These are phyloP conservation scores for Flaveria linearis DNA, from an alignment of 129 eudicot species.

Conservation along the genomic window DNA sequence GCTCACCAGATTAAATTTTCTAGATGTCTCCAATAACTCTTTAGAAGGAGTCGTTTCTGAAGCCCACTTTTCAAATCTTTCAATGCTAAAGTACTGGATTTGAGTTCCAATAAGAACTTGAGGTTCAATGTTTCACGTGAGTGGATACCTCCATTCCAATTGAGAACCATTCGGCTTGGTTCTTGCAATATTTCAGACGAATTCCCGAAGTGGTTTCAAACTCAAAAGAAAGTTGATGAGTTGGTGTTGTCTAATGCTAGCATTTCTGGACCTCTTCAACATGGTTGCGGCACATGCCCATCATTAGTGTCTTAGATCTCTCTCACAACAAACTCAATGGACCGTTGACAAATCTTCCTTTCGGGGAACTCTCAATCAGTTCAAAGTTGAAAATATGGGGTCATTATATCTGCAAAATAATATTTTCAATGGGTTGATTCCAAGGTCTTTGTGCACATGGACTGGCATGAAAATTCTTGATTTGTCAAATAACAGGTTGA, in stretches of 20 bases:
- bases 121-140: background rate
- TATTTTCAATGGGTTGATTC: constrained; percentile 11
- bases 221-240: background rate
- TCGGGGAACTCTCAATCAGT: background rate
- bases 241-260: constrained; percentile 11
- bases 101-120: constrained; percentile 2
- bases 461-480: background rate
- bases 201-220: constrained; percentile 33
- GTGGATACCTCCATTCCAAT: background rate
- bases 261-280: background rate
- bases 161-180: background rate
- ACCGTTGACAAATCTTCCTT: background rate
- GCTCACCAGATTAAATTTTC: background rate
- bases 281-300: background rate
- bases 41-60: constrained; percentile 25
- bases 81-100: constrained; percentile 6
- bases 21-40: constrained; percentile 20
- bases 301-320: background rate
- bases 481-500: background rate
- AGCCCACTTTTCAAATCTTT: constrained; percentile 6
- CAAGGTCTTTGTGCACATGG: background rate
- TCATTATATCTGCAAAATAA: constrained; percentile 3
- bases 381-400: no score
- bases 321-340: constrained; percentile 26
- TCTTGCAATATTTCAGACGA: background rate